Evolutionary conservation across 2,329 filamentous ascomycete species (phyloP), one percentile per base, ranked within the genome.

Genomic region (Pezicula rhizophila): DNA sequence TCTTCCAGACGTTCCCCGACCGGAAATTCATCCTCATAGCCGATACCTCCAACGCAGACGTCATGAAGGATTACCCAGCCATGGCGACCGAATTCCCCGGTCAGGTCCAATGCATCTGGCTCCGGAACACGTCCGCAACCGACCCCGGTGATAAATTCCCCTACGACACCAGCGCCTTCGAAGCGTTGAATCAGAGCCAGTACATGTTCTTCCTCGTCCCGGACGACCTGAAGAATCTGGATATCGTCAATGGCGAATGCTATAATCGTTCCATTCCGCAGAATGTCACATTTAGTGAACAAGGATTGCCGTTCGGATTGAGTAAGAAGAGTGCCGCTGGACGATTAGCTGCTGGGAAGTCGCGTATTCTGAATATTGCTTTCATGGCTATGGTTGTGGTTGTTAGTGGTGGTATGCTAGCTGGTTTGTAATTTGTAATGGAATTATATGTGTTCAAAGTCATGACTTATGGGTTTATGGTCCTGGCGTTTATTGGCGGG

Each of bases 131-230:
- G 0, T 80, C 76, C 8, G 75, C 82, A 0, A 90, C 87, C 0
- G 87, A 91, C 56, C 55, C 66, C 0, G 74, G 72, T 1, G 80
- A 88, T 64, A 75, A 76, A 53, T 89, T 90, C 66, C 86, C 87
- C 0, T 91, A 91, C 66, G 77, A 90, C 59, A 91, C 87, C 0
- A 72, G 71, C 18, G 83, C 82, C 0, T 91, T 91, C 69, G 71
- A 87, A 67, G 76, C 70, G 2, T 62, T 91, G 39, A 77, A 84
- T 45, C 78, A 84, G 63, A 72, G 72, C 28, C 77, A 71, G 55
- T 91, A 89, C 69, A 90, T 91, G 86, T 91, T 92, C 69, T 91
- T 92, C 73, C 70, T 76, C 14, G 75, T 84, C 15, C 77, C 86
- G 1, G 81, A 89, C 63, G 87, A 91, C 57, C 66, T 91, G 34